Percentiles rank a stretch among this genome's conserved stretches.
These are phyloP conservation scores for Tylopilus balloui DNA, from an alignment of 768 basidiomycete genomes.

Conservation along the genomic window DNA sequence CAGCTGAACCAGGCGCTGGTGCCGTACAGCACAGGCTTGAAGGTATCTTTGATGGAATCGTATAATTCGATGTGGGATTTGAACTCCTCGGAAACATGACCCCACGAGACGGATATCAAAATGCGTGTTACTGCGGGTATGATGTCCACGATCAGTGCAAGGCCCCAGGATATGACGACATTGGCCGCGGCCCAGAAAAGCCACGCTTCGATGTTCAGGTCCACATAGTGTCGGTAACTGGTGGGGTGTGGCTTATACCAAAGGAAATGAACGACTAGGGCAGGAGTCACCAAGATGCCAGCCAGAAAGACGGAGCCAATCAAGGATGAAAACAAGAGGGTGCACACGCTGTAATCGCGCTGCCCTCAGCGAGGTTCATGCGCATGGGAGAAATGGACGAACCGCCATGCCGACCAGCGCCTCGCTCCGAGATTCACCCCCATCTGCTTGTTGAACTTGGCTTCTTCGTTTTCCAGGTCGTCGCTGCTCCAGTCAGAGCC, in stretches of 20 bases:
- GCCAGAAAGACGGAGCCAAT: conserved; percentile 69
- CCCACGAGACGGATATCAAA: conserved; percentile 60
- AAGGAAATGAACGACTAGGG: conserved; percentile 60
- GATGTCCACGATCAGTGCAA: conserved; percentile 68
- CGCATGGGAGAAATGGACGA: conserved; percentile 17
- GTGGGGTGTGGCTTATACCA: conserved; percentile 63
- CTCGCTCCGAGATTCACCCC: conserved; percentile 41
- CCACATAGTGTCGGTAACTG: conserved; percentile 53
- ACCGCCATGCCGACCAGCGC: conserved; percentile 56
- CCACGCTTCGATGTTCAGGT: conserved; percentile 70
- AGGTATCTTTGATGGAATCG: conserved; percentile 60
- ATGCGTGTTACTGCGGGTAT: conserved; percentile 52
- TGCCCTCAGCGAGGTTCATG: not conserved
- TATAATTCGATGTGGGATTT: conserved; percentile 68
- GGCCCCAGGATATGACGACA: conserved; percentile 72
- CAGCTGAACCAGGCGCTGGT: conserved; percentile 68
- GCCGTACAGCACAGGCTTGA: conserved; percentile 72
- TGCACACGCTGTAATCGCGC: conserved; percentile 43
- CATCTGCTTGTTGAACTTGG: conserved; percentile 59
- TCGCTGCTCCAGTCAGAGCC: conserved; percentile 79
- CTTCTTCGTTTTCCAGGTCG: conserved; percentile 67
- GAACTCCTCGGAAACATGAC: conserved; percentile 66
- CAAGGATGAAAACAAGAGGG: conserved; percentile 64
- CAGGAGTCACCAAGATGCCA: conserved; percentile 54
- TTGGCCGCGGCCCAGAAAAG: conserved; percentile 80